Base-by-base conservation (phyloP, 441 rosid species). In the Codiaeum variegatum region DNA sequence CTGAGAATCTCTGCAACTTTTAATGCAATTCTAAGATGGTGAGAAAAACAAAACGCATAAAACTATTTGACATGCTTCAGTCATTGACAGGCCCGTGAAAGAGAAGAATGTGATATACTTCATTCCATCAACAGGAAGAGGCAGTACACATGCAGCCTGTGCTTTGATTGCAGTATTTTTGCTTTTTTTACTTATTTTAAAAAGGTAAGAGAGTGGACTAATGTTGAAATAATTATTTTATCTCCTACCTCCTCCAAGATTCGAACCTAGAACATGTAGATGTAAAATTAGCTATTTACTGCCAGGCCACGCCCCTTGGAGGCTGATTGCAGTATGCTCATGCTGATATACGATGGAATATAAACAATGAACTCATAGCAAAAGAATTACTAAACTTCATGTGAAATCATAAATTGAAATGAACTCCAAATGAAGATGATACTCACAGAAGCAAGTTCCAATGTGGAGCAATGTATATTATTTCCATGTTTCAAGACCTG, bases 371-470 rank as follows among this genome's bases (percentile, higher is more conserved):
- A 56, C 47, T n/a, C 24, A 15, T 46, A 55, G 23, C 12, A 38
- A 66, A 65, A n/a, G 58, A 67, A 47, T 40, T 52, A 38, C 58
- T 29, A 52, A 36, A 54, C 55, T 77, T 42, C 51, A 67, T 52
- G 52, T 63, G 65, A 36, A 52, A 54, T 31, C 46, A 60, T 64
- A 38, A 44, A 62, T 54, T 46, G 62, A 70, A 67, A 24, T 62
- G 44, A 44, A 67, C 26, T 44, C 34, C 8, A 46, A 21, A 29
- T 28, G 59, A 71, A 77, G 56, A 54, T 67, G 36, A 49, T 79
- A 89, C 98, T 90, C 82, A 95, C 99, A 32, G 98, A 95, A 80
- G 99, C 90, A 38, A 95, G 96, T 83, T 95, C 99, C 81, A 90
- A 82, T 71, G 95, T 91, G 55, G 97, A 93, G 86, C 92, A 95